Conservation (phyloP, 257 asterid species). For the Gentiana dahurica region DNA sequence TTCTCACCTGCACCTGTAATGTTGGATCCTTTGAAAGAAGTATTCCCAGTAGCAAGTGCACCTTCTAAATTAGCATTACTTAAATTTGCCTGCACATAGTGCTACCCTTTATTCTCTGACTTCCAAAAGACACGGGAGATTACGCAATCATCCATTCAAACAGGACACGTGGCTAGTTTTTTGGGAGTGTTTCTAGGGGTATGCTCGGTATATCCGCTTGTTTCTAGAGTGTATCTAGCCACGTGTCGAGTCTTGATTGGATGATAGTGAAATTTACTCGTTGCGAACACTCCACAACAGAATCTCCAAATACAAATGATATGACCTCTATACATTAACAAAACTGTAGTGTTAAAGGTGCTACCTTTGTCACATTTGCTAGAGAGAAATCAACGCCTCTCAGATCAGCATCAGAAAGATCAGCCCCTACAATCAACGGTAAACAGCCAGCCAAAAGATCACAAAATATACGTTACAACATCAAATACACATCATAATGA, state of each 20-base stretch:
- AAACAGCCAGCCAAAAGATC: background rate
- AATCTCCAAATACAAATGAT: background rate
- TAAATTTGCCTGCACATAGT: conserved; percentile 54
- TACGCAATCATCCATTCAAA: too few species aligned
- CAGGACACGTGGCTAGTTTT: background rate
- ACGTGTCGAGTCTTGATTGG: too few species aligned
- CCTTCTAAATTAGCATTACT: conserved; percentile 93
- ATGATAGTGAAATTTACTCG: background rate
- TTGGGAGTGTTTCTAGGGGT: too few species aligned
- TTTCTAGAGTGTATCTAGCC: background rate
- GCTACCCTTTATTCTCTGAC: too few species aligned
- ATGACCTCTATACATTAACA: too few species aligned
- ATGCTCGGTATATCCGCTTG: too few species aligned
- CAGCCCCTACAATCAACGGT: conserved; percentile 46
- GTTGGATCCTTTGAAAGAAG: conserved; percentile 72
- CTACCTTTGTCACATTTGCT: conserved; percentile 87
- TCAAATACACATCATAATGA: too few species aligned
- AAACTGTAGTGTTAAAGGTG: background rate
- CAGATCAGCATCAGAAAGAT: conserved; percentile 92
- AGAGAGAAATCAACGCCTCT: conserved; percentile 94
- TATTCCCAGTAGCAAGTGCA: conserved; percentile 88
- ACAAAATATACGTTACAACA: background rate
- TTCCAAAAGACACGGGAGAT: too few species aligned
- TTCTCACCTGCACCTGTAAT: conserved; percentile 83
- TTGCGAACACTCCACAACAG: background rate